phyloP scores from a whole-genome alignment of 805 yeast genomes.

The Teunomyces atbi region DNA sequence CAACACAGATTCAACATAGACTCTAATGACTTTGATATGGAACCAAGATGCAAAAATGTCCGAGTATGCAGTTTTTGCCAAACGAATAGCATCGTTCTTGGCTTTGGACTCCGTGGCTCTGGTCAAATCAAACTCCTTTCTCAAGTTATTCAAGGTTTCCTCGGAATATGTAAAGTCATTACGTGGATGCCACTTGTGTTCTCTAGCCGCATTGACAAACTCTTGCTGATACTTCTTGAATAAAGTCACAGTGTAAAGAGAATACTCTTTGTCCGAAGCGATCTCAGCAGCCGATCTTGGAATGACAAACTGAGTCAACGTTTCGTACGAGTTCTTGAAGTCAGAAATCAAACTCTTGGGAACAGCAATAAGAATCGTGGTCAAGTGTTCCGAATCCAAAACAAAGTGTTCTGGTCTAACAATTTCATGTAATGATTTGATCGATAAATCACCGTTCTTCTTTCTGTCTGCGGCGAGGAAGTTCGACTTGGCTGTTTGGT shows the following conservation, averaged over 20 bases:
- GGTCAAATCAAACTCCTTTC: conserved; percentile 76
- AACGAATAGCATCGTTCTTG: conserved; percentile 73
- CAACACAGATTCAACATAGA: conserved; percentile 88
- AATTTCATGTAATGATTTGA: conserved; percentile 84
- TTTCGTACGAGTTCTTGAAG: conserved; percentile 72
- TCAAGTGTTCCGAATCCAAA: conserved; percentile 78
- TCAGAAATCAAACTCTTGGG: conserved; percentile 63
- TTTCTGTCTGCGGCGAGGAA: conserved; percentile 88
- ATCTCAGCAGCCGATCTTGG: conserved; percentile 83
- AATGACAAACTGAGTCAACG: conserved; percentile 75
- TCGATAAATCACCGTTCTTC: conserved; percentile 89
- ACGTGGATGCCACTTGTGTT: conserved; percentile 86
- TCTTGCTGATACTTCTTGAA: conserved; percentile 78
- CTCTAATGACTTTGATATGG: conserved; percentile 82
- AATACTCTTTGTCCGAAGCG: conserved; percentile 69
- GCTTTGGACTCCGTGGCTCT: conserved; percentile 70
- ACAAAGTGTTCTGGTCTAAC: conserved; percentile 84
- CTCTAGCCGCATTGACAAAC: conserved; percentile 71
- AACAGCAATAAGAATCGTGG: conserved; percentile 84
- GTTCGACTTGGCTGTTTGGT: conserved; percentile 79
- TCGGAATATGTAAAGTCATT: conserved; percentile 82
- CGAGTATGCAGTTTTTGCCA: conserved; percentile 84
- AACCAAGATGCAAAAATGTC: conserved; percentile 86
- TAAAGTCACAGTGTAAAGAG: conserved; percentile 73
- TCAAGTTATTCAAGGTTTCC: conserved; percentile 65